These are phyloP conservation scores for Persicaria tinctoria DNA, from an alignment of 148 eudicot species.

Conservation along the genomic window DNA sequence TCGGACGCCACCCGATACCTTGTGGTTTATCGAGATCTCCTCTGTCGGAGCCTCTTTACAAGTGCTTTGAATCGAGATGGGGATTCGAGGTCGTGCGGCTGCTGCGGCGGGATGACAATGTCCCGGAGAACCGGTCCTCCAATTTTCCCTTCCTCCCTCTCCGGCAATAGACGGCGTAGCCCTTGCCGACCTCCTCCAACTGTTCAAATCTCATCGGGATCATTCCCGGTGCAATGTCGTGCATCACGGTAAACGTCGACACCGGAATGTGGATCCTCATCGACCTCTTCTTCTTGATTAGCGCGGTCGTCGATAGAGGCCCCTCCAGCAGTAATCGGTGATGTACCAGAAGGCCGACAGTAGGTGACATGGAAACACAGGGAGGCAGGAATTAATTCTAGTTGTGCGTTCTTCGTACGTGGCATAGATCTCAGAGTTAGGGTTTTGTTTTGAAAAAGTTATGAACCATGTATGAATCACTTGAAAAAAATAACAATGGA, in stretches of 20 bases:
- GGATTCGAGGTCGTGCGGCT: too few relatives aligned
- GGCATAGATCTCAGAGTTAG: not conserved
- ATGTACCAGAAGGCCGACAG: not conserved
- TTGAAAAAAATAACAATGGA: too few relatives aligned
- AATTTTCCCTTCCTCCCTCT: not conserved
- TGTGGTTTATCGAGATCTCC: too few relatives aligned
- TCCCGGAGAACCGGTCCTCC: slow-evolving; percentile 5
- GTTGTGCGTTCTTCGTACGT: not conserved
- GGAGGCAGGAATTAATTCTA: not conserved
- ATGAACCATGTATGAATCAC: too few relatives aligned
- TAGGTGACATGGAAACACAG: not conserved
- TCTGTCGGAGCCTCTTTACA: too few relatives aligned
- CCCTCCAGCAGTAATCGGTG: not conserved
- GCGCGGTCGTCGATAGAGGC: not conserved
- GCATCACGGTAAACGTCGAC: not conserved
- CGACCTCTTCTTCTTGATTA: slow-evolving; percentile 3
- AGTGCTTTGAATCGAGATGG: too few relatives aligned
- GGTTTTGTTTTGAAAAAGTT: too few relatives aligned
- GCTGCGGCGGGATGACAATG: too few relatives aligned
- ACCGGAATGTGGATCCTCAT: slow-evolving; percentile 8
- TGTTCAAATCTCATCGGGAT: slow-evolving; percentile 2
- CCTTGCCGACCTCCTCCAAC: not conserved
- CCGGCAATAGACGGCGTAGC: not conserved
- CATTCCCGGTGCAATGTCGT: not conserved
- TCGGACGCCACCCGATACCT: too few relatives aligned